Evolutionary conservation across 352 stramenopile genomes (phyloP), one percentile per base, ranked within the genome.

Genomic region (Phytophthora pisi): DNA sequence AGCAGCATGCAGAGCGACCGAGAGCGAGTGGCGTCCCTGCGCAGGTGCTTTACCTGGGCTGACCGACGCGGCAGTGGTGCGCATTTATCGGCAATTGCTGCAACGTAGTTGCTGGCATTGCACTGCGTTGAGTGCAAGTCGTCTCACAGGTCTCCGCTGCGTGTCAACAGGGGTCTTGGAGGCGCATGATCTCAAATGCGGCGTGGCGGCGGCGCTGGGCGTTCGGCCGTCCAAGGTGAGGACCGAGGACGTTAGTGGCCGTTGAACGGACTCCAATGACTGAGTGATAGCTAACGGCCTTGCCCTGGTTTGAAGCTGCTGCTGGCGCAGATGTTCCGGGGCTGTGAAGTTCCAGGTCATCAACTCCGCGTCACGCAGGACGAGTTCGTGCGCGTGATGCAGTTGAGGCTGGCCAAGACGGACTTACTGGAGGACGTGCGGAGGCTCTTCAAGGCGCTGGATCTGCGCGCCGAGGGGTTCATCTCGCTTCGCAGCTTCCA

Each of bases 201-300:
- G 67, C 16, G 81, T 93, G 23, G 82, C 81, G 8, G 82, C 84
- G 2, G 77, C 82, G 23, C 61, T 93, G 4, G 82, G 84, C 3
- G 81, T 91, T 16, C 81, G 81, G 11, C 73, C 84, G 20, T 93
- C 84, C n/a, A 91, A 90, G 70, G 70, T 72, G 45, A 73, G 79
- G 26, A 52, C 5, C n/a, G 26, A 13, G 26, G 26, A 30, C 26
- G 26, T 30, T 4, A 24, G 13, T 30, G 6, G 16, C 26, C 9
- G n/a, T 57, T 50, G 23, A 51, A 18, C 38, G 38, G 34, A 45
- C 13, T n/a, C 4, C 2, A 61, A 30, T 31, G 13, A 13, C 2
- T 11, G 7, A n/a, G 6, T 18, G 46, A 3, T 15, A 38, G 34
- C 45, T 67, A 38, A 60, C 42, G 38, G 34, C 8, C 16, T 45